These are phyloP conservation scores for Hydrangea macrophylla DNA, from an alignment of 148 eudicot species.

Conservation along the genomic window DNA sequence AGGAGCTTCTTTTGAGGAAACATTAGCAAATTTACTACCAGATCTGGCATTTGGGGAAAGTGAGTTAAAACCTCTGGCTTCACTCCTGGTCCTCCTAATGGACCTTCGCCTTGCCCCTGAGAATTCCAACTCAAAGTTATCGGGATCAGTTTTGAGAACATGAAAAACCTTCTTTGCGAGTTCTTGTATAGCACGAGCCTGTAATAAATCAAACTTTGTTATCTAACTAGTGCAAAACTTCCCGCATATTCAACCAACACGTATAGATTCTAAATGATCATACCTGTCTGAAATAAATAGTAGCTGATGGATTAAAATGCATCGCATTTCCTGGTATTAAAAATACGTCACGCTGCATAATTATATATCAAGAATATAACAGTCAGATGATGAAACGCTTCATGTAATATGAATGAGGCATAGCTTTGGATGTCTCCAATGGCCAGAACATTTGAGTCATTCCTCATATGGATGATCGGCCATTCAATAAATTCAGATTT, in stretches of 20 bases:
- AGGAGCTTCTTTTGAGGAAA: constrained; percentile 19
- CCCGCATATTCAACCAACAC: neutral
- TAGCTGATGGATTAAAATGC: constrained; percentile 68
- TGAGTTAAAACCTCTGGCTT: constrained; percentile 23
- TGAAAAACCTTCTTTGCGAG: constrained; percentile 68
- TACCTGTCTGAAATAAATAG: constrained; percentile 83
- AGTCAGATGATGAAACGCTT: neutral
- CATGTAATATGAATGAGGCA: neutral
- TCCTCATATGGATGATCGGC: neutral
- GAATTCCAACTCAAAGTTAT: constrained; percentile 55
- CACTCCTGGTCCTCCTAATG: constrained; percentile 35
- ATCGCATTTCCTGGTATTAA: constrained; percentile 74
- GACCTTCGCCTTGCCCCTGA: constrained; percentile 57
- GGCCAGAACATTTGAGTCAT: neutral
- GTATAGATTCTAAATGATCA: neutral
- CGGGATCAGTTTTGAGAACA: constrained; percentile 53
- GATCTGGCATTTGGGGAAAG: constrained; percentile 25
- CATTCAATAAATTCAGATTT: neutral
- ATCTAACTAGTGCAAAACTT: constrained; percentile 3
- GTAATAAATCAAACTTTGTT: constrained; percentile 7
- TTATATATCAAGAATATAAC: neutral
- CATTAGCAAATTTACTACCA: constrained; percentile 7
- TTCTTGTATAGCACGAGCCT: constrained; percentile 84
- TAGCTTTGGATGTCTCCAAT: neutral
- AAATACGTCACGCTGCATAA: constrained; percentile 70